phyloP scores from a whole-genome alignment of 1,284 basidiomycete genomes.

The Macrocystidia cucumis region DNA sequence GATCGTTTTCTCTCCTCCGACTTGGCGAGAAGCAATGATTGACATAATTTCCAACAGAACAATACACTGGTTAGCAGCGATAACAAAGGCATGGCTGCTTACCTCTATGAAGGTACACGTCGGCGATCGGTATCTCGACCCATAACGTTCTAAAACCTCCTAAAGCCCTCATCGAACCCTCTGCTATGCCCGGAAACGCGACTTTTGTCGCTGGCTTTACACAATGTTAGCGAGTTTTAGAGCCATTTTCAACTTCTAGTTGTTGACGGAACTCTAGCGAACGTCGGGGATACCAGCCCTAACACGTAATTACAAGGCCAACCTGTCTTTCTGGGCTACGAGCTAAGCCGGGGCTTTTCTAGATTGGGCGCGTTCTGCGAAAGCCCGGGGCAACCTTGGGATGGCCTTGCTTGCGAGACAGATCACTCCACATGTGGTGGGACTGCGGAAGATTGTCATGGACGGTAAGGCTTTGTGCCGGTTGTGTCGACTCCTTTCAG shows the following conservation, averaged over 20 bases:
- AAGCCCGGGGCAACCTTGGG: slow-evolving; percentile 58
- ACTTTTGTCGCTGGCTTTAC: slow-evolving; percentile 72
- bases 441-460: slow-evolving; percentile 58
- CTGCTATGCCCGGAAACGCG: slow-evolving; percentile 57
- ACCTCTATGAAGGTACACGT: slow-evolving; percentile 58
- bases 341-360: slow-evolving; percentile 4
- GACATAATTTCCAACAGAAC: slow-evolving; percentile 36
- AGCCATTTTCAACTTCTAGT: slow-evolving; percentile 1
- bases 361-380: slow-evolving; percentile 73
- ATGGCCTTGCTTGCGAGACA: slow-evolving; percentile 59
- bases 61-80: slow-evolving; percentile 72
- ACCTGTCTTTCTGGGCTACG: slow-evolving; percentile 19
- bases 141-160: too few species aligned
- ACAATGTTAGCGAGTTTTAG: slow-evolving; percentile 40
- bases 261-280: slow-evolving; percentile 33
- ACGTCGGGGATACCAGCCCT: slow-evolving; percentile 72
- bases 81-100: slow-evolving; percentile 81
- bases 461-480: slow-evolving; percentile 50
- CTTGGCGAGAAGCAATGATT: slow-evolving; percentile 3
- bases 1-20: slow-evolving; percentile 8
- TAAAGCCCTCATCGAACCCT: slow-evolving; percentile 54
- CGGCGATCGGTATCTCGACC: too few species aligned
- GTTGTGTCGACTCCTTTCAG: slow-evolving; percentile 2
- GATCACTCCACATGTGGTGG: slow-evolving; percentile 73
- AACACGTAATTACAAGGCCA: too few species aligned